Evolutionary conservation across 2,329 filamentous ascomycete species (phyloP), one percentile per base, ranked within the genome.

Genomic region (Xylariaceae sp.): DNA sequence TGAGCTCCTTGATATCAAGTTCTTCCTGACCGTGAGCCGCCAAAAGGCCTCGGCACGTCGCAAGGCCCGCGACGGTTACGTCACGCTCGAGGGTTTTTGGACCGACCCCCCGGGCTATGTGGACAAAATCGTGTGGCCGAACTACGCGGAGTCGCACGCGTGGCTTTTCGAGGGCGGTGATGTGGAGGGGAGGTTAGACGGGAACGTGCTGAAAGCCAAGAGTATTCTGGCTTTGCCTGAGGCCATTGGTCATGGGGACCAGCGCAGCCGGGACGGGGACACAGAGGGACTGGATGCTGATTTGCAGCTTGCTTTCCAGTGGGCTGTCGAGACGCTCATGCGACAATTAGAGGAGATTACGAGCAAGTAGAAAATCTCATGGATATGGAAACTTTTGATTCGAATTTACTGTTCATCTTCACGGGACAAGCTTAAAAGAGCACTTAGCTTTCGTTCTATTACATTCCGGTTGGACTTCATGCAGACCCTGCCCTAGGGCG

Each of bases 81-180:
- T 90, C 29, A 92, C 89, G 2, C 71, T 87, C 5, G 84, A 96
- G 65, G 92, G 92, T 26, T 99, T 96, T 74, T 99, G 94, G 94
- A 80, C 85, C 53, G 94, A 99, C 70, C 94, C 94, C 0, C 90
- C 90, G 0, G 92, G 89, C 0, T 99, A 97, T 69, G 91, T 97
- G 36, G 92, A 97, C 68, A 82, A 88, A 68, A 81, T 99, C 51
- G 94, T 99, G 4, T 99, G 94, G 94, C 92, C 92, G 3, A 92
- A 95, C 64, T 97, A 96, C 70, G 88, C 88, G 3, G 77, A 80
- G 49, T 83, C 90, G 63, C 92, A 97, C 72, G 75, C 76, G 19
- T 95, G 89, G 78, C 75, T 99, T 69, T 94, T 96, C 67, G 71
- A 85, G 59, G 72, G 74, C 7, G 86, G 82, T 0, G 75, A 92